Evolutionary conservation across 1,284 basidiomycete species (phyloP).

Genomic region (Fomitopsis pinicola): DNA sequence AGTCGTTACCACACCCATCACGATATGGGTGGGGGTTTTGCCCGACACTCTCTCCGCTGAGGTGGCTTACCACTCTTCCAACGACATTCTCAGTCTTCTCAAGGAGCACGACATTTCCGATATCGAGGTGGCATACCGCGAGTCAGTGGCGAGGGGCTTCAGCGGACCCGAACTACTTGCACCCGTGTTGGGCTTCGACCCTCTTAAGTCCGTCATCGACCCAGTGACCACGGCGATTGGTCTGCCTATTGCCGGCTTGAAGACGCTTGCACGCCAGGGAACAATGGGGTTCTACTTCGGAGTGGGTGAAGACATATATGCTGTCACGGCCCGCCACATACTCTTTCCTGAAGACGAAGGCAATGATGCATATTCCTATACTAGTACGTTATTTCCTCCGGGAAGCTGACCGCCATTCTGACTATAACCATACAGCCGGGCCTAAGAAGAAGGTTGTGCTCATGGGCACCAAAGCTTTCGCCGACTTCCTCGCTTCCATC

Average conservation of each 20-base stretch:
- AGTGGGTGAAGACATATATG: constrained; percentile 19
- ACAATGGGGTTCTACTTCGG: constrained; percentile 31
- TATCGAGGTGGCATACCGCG: constrained; percentile 16
- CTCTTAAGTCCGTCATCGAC: constrained; percentile 12
- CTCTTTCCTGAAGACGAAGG: constrained; percentile 11
- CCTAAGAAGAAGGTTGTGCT: constrained; percentile 22
- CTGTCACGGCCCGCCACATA: constrained; percentile 28
- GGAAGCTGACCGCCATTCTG: not conserved
- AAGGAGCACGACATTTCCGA: constrained; percentile 23
- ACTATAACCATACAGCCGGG: not conserved
- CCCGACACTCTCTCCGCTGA: constrained; percentile 24
- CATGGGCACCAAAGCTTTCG: constrained; percentile 18
- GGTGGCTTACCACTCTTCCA: constrained; percentile 3
- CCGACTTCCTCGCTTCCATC: constrained; percentile 9
- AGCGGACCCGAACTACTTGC: constrained; percentile 5
- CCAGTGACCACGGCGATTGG: constrained; percentile 23
- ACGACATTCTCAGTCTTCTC: constrained; percentile 6
- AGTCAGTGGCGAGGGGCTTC: constrained; percentile 11
- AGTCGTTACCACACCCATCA: constrained; percentile 13
- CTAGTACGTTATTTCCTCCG: not conserved
- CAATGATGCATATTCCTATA: constrained; percentile 16
- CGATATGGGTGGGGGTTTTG: constrained; percentile 27
- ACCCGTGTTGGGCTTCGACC: constrained; percentile 9
- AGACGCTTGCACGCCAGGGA: constrained; percentile 19
- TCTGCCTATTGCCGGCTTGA: constrained; percentile 19